Conservation (phyloP, 192 early-diverging fungal species). For the Backusella tarrabulga region DNA sequence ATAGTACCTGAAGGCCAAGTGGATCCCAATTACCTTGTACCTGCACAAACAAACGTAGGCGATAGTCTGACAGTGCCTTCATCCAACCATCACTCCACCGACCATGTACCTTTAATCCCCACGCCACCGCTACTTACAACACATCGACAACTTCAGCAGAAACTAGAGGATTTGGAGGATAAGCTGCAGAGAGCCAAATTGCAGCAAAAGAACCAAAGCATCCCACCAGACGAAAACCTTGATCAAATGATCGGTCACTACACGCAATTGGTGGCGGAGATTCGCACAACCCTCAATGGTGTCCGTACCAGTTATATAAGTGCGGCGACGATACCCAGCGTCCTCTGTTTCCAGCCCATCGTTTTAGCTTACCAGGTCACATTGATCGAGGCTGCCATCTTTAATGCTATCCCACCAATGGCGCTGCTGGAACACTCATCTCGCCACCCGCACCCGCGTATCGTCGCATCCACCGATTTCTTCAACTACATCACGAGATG, state of each 20-base stretch:
- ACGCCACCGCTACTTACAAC: constrained; percentile 51
- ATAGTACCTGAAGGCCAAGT: constrained; percentile 54
- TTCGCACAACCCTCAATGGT: constrained; percentile 50
- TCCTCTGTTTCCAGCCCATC: constrained; percentile 60
- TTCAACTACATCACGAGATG: constrained; percentile 79
- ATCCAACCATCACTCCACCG: constrained; percentile 16
- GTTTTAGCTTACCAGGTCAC: constrained; percentile 69
- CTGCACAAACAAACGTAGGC: constrained; percentile 51
- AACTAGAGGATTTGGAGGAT: constrained; percentile 39
- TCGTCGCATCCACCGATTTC: constrained; percentile 71
- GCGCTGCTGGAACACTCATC: constrained; percentile 65
- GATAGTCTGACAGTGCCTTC: constrained; percentile 36
- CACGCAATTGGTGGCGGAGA: constrained; percentile 38
- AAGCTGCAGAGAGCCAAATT: constrained; percentile 29
- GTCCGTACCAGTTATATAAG: constrained; percentile 50
- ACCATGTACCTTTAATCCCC: constrained; percentile 61
- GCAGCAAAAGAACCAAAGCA: constrained; percentile 9
- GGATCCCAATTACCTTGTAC: constrained; percentile 52
- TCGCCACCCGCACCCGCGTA: constrained; percentile 55
- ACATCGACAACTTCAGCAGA: constrained; percentile 46
- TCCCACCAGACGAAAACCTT: constrained; percentile 30
- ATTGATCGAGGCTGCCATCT: constrained; percentile 67
- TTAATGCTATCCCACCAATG: constrained; percentile 57
- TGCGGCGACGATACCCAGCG: constrained; percentile 50
- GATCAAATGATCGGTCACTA: constrained; percentile 48